Evolutionary conservation across 1,284 basidiomycete genomes (phyloP).

Genomic region (Cryptococcus neoformans): DNA sequence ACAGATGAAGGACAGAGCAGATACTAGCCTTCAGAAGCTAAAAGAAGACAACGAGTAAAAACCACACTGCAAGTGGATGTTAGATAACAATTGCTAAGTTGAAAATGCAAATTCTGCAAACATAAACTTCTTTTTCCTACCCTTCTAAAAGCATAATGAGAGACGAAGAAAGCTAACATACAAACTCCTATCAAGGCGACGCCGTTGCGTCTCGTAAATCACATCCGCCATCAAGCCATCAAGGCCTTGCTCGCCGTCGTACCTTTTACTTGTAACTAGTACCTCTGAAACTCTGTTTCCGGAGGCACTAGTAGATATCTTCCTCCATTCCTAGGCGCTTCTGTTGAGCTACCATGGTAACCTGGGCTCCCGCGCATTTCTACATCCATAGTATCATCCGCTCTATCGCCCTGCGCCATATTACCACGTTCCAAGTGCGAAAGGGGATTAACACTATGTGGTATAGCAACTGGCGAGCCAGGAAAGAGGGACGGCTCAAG

Average conservation of each 20-base stretch:
- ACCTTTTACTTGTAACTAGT: background rate
- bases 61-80: no score
- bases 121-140: no score
- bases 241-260: background rate
- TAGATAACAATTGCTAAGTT: no score
- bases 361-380: slow-evolving; percentile 20
- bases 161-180: no score
- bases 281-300: slow-evolving; percentile 23
- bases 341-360: slow-evolving; percentile 21
- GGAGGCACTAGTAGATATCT: slow-evolving; percentile 28
- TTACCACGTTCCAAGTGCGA: background rate
- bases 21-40: no score
- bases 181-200: no score
- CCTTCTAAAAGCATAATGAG: no score
- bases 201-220: no score
- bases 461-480: slow-evolving; percentile 20
- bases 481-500: slow-evolving; percentile 34
- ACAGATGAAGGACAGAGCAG: no score
- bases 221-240: background rate
- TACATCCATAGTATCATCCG: slow-evolving; percentile 10
- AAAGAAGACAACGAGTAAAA: no score
- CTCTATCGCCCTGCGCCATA: background rate
- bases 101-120: no score
- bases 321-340: background rate
- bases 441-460: background rate